These are phyloP conservation scores for Verticillium zaregamsianum DNA, from an alignment of 2,329 filamentous ascomycete species.

Conservation along the genomic window DNA sequence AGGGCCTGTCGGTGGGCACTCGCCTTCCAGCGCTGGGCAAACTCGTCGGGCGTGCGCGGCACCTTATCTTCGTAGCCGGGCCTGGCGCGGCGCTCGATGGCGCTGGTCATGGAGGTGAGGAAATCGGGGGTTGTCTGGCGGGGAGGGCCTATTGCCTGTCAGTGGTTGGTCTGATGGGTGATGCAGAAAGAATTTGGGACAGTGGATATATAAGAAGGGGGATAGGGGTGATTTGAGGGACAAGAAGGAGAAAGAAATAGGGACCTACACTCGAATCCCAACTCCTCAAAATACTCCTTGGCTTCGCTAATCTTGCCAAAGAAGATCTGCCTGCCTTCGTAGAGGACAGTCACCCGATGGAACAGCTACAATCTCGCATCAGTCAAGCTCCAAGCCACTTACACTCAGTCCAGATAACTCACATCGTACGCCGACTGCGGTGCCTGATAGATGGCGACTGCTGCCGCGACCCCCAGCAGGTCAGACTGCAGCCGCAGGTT, in stretches of 20 bases:
- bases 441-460: constrained; percentile 63
- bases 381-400: not conserved
- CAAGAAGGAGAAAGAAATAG: rapidly evolving
- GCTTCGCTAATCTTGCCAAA: constrained; percentile 56
- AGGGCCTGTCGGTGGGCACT: constrained; percentile 59
- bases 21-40: constrained; percentile 60
- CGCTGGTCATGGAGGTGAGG: constrained; percentile 64
- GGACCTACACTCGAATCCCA: constrained; percentile 52
- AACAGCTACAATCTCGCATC: constrained; percentile 35
- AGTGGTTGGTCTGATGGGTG: not conserved
- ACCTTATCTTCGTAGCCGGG: constrained; percentile 51
- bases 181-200: not conserved
- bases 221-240: no score
- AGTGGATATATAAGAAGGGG: rapidly evolving
- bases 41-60: constrained; percentile 64
- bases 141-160: constrained; percentile 16
- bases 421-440: constrained; percentile 51
- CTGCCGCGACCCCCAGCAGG: constrained; percentile 50
- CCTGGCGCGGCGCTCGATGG: constrained; percentile 56
- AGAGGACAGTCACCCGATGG: constrained; percentile 64
- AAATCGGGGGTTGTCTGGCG: constrained; percentile 66
- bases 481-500: constrained; percentile 57
- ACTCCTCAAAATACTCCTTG: constrained; percentile 54
- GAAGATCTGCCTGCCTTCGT: constrained; percentile 64
- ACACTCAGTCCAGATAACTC: not conserved